These are phyloP conservation scores for Neoarthrinium moseri DNA, from an alignment of 2,329 filamentous ascomycete species.

Conservation along the genomic window DNA sequence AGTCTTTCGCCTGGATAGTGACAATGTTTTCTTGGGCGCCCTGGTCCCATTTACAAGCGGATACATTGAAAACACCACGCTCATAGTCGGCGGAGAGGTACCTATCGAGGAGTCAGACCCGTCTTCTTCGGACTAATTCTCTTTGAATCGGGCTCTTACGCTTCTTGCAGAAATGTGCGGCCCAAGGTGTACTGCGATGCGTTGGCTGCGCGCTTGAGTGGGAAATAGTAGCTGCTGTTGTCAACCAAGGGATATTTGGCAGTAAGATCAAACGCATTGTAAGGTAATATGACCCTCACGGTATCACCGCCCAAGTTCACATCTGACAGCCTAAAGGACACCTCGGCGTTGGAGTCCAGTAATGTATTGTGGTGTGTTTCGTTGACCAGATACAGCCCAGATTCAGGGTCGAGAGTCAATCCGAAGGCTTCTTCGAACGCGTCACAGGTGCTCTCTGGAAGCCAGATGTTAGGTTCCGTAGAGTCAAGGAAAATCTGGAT, in stretches of 20 bases:
- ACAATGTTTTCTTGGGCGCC: constrained; percentile 30
- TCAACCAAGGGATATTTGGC: constrained; percentile 27
- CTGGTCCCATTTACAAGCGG: constrained; percentile 31
- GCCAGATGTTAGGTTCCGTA: constrained; percentile 34
- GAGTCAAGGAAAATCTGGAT: constrained; percentile 35
- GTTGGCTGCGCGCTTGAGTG: constrained; percentile 31
- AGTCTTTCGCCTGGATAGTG: constrained; percentile 20
- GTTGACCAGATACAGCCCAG: constrained; percentile 33
- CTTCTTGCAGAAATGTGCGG: constrained; percentile 33
- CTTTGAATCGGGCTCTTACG: constrained; percentile 19
- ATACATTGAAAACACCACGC: constrained; percentile 36
- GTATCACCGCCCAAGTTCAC: constrained; percentile 28
- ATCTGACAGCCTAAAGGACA: constrained; percentile 32
- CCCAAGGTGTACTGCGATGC: constrained; percentile 32
- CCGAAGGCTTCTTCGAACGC: constrained; percentile 33
- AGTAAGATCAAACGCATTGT: constrained; percentile 30
- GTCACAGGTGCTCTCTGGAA: constrained; percentile 27
- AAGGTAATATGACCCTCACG: constrained; percentile 30
- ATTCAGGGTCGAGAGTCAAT: constrained; percentile 23
- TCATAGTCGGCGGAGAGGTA: constrained; percentile 39
- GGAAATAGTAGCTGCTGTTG: constrained; percentile 30
- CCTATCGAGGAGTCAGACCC: constrained; percentile 15
- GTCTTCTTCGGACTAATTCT: neutral
- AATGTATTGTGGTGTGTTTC: constrained; percentile 29
- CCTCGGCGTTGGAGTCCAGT: constrained; percentile 28